phyloP scores from a whole-genome alignment of 2,329 filamentous ascomycete species.

The Aspergillus terreus region DNA sequence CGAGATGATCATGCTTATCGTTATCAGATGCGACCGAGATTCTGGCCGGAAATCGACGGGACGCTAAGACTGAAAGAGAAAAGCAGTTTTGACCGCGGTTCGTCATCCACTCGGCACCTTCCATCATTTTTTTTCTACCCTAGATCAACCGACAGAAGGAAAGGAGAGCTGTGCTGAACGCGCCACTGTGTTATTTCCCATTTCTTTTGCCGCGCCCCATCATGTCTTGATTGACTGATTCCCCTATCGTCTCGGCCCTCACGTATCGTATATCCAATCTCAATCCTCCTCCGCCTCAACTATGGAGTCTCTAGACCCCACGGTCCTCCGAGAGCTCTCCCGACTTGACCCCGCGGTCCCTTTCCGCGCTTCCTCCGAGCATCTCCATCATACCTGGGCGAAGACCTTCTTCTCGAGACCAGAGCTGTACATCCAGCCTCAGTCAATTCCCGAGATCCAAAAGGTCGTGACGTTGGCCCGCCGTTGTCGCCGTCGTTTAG shows the following conservation, averaged over 20 bases:
- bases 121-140: neutral
- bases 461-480: conserved; percentile 78
- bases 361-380: conserved; percentile 69
- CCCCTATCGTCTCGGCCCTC: neutral
- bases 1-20: neutral
- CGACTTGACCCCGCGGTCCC: conserved; percentile 61
- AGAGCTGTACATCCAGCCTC: conserved; percentile 85
- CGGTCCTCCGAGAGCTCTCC: conserved; percentile 53
- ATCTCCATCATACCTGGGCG: conserved; percentile 91
- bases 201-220: neutral
- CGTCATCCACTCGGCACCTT: neutral
- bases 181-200: neutral
- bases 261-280: neutral
- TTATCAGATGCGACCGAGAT: neutral
- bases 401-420: conserved; percentile 85
- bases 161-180: neutral
- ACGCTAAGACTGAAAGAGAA: neutral
- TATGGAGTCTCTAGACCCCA: conserved; percentile 38
- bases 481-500: conserved; percentile 73
- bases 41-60: conserved; percentile 1
- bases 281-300: neutral
- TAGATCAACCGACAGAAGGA: neutral
- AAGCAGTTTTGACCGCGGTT: neutral
- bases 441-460: conserved; percentile 74
- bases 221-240: conserved; percentile 5